Conservation (phyloP, 176 grass and related monocot species). For the Zea mays region DNA sequence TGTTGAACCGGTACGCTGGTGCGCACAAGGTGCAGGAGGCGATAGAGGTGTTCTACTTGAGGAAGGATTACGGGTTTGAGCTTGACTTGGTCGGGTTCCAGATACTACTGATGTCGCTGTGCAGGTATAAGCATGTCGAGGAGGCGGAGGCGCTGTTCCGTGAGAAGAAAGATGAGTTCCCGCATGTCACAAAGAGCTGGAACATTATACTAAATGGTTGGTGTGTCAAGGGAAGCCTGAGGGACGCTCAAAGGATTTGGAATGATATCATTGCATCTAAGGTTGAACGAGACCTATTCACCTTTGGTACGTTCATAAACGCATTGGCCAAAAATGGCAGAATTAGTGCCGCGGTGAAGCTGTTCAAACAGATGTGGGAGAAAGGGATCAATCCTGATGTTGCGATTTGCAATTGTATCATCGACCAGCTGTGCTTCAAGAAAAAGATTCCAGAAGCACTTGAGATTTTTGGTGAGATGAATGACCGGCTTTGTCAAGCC, state of each 20-base stretch:
- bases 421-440: slow-evolving; percentile 74
- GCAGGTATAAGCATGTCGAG: slow-evolving; percentile 73
- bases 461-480: slow-evolving; percentile 69
- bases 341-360: slow-evolving; percentile 47
- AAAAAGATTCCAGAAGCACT: slow-evolving; percentile 75
- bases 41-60: slow-evolving; percentile 64
- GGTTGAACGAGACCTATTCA: slow-evolving; percentile 62
- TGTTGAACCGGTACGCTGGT: slow-evolving; percentile 63
- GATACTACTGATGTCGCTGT: slow-evolving; percentile 67
- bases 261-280: slow-evolving; percentile 59
- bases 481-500: slow-evolving; percentile 52
- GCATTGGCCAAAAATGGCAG: slow-evolving; percentile 58
- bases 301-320: slow-evolving; percentile 70
- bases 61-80: slow-evolving; percentile 60
- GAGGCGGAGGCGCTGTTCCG: slow-evolving; percentile 76
- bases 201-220: slow-evolving; percentile 85
- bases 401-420: slow-evolving; percentile 70
- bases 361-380: slow-evolving; percentile 62
- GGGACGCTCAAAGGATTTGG: slow-evolving; percentile 66
- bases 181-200: slow-evolving; percentile 70
- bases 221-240: slow-evolving; percentile 68
- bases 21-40: slow-evolving; percentile 69
- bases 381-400: slow-evolving; percentile 70
- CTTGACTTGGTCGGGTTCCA: slow-evolving; percentile 66
- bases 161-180: slow-evolving; percentile 57